phyloP scores from a whole-genome alignment of 2,329 filamentous ascomycete genomes.

The Proliferodiscus dingleyae region DNA sequence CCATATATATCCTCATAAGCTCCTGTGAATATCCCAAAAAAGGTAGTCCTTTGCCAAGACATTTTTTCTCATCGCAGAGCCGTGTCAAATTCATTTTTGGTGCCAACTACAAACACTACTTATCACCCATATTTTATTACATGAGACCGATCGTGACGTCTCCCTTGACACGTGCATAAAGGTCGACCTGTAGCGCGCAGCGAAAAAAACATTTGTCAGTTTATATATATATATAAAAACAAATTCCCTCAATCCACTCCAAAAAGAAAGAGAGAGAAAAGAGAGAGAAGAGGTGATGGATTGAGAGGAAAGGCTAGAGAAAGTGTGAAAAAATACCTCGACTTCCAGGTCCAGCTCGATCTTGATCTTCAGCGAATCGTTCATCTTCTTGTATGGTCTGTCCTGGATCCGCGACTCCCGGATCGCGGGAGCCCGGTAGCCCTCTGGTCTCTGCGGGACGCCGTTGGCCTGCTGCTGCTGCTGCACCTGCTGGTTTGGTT shows the following conservation, averaged over 20 bases:
- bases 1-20: no score
- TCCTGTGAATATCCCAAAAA: no score
- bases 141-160: constrained; percentile 34
- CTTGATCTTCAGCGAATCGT: constrained; percentile 9
- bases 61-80: no score
- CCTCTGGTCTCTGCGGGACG: constrained; percentile 1
- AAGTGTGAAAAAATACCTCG: constrained; percentile 23
- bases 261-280: no score
- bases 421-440: constrained; percentile 9
- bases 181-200: constrained; percentile 15
- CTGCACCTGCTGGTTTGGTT: not conserved
- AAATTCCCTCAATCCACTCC: constrained; percentile 8
- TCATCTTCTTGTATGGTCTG: constrained; percentile 25
- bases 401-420: constrained; percentile 32
- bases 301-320: no score
- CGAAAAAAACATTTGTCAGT: no score
- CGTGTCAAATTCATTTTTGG: no score
- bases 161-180: constrained; percentile 23
- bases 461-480: not conserved
- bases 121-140: no score
- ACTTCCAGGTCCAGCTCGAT: constrained; percentile 33
- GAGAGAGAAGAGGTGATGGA: no score
- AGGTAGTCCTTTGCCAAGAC: no score
- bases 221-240: no score
- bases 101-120: no score